phyloP scores from a whole-genome alignment of 176 grass and related monocot genomes.

The Raddia guianensis region DNA sequence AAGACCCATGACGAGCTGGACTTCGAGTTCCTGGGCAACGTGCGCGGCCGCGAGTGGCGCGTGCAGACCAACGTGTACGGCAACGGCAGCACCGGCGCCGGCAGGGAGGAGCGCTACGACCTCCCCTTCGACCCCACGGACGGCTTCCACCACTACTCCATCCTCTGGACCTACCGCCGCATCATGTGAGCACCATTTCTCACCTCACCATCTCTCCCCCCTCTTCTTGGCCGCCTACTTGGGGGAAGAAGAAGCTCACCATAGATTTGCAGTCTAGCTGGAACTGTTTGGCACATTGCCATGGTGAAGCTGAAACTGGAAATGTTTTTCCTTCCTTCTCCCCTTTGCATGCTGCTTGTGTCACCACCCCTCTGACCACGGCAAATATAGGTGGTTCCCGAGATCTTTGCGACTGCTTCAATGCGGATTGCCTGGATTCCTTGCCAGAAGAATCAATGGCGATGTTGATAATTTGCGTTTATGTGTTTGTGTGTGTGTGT shows the following conservation, averaged over 20 bases:
- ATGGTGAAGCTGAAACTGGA: background rate
- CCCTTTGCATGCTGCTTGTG: conserved; percentile 12
- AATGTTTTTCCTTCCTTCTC: background rate
- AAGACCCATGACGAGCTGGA: conserved; percentile 95
- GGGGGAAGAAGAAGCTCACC: background rate
- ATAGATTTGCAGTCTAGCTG: background rate
- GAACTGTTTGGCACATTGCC: background rate
- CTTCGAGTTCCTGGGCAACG: conserved; percentile 96
- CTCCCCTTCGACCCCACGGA: conserved; percentile 90
- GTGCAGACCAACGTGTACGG: conserved; percentile 94
- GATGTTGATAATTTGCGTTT: background rate
- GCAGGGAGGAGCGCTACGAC: conserved; percentile 92
- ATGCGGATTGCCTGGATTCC: conserved; percentile 46
- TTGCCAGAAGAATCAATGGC: conserved; percentile 32
- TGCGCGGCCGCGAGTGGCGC: conserved; percentile 84
- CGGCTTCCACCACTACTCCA: conserved; percentile 90
- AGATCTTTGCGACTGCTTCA: conserved; percentile 27
- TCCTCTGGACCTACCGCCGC: conserved; percentile 65
- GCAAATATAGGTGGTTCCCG: conserved; percentile 34
- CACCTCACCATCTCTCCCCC: no score
- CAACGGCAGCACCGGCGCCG: conserved; percentile 79
- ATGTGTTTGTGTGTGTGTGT: background rate
- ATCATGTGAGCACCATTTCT: conserved; percentile 60
- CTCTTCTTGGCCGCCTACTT: background rate
- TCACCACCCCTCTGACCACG: conserved; percentile 19